Conservation (phyloP, 495 filamentous ascomycete species). For the Usnea hakonensis region DNA sequence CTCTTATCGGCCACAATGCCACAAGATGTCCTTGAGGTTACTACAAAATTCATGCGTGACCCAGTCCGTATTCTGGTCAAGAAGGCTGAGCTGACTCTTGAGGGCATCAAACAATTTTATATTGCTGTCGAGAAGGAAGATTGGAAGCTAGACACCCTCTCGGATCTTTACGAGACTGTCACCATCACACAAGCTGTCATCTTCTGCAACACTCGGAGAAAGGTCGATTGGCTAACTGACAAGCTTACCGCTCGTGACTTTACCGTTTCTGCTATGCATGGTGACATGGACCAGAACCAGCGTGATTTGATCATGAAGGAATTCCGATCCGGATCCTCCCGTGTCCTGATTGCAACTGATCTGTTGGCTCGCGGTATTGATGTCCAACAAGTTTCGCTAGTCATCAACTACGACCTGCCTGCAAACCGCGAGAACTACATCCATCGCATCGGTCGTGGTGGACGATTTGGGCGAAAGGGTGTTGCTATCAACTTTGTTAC, state of each 20-base stretch:
- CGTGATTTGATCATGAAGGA: constrained; percentile 99
- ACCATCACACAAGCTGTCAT: constrained; percentile 99
- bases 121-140: constrained; percentile 99
- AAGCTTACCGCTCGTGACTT: constrained; percentile 97
- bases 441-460: constrained; percentile 96
- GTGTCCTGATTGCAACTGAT: constrained; percentile 96
- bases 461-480: constrained; percentile 99
- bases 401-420: constrained; percentile 99
- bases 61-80: constrained; percentile 98
- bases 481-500: constrained; percentile 99
- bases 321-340: constrained; percentile 94
- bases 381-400: constrained; percentile 96
- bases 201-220: constrained; percentile 99
- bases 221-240: constrained; percentile 99
- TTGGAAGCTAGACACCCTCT: constrained; percentile 99
- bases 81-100: constrained; percentile 96
- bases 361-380: constrained; percentile 97
- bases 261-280: constrained; percentile 98
- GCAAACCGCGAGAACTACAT: constrained; percentile 99
- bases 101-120: constrained; percentile 99
- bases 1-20: constrained; percentile 96
- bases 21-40: constrained; percentile 97
- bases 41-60: constrained; percentile 99
- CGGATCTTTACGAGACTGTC: constrained; percentile 96
- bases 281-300: constrained; percentile 95